A percentile compares a stretch with the other conserved stretches of the same genome.
Conservation (phyloP, 2,329 filamentous ascomycete genomes). For the Talaromyces sp. region DNA sequence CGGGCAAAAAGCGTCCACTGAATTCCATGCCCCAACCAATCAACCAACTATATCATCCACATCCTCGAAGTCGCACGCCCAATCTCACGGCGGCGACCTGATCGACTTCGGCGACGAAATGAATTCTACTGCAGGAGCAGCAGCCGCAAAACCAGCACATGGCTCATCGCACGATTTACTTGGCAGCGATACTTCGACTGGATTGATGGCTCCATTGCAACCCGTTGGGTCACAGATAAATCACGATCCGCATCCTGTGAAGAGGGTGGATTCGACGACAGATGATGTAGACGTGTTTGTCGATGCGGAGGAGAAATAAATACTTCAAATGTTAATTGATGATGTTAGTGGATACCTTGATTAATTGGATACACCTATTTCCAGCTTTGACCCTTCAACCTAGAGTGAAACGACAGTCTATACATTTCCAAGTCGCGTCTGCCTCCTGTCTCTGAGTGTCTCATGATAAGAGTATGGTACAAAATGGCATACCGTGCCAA, state of each 20-base stretch:
- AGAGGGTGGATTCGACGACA: slow-evolving; percentile 39
- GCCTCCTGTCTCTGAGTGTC: neutral
- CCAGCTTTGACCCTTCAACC: neutral
- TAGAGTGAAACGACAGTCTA: neutral
- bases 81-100: slow-evolving; percentile 20
- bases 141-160: slow-evolving; percentile 5
- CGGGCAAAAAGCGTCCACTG: slow-evolving; percentile 64
- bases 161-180: slow-evolving; percentile 20
- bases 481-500: neutral
- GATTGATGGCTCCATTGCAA: slow-evolving; percentile 23
- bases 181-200: slow-evolving; percentile 15
- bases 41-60: slow-evolving; percentile 13
- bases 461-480: neutral
- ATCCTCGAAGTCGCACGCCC: neutral
- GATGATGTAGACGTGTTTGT: slow-evolving; percentile 43
- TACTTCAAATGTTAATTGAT: neutral
- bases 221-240: slow-evolving; percentile 13
- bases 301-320: slow-evolving; percentile 36
- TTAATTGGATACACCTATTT: slow-evolving; percentile 1
- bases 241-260: slow-evolving; percentile 23
- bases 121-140: neutral
- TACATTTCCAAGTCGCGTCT: neutral
- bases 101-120: slow-evolving; percentile 26
- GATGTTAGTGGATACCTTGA: neutral
- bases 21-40: slow-evolving; percentile 45